Evolutionary conservation across 2,329 filamentous ascomycete genomes (phyloP).

Genomic region (Mariannaea elegans): DNA sequence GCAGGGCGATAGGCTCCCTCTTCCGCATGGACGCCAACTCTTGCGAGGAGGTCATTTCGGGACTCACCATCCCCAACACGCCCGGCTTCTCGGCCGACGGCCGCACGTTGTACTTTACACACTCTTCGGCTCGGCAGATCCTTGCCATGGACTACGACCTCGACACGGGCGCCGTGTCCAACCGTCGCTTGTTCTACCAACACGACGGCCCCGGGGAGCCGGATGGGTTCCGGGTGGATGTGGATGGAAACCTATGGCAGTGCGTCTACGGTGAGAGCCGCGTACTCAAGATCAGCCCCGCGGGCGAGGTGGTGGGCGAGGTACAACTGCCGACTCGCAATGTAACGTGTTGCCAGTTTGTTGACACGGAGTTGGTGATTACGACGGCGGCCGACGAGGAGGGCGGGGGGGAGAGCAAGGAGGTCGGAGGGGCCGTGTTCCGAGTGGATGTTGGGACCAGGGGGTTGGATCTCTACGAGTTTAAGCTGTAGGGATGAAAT

Average conservation of each 20-base stretch:
- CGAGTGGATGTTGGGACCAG: conserved; percentile 78
- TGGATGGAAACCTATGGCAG: conserved; percentile 87
- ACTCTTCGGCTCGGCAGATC: conserved; percentile 77
- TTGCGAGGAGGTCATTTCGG: conserved; percentile 66
- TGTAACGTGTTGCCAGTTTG: conserved; percentile 83
- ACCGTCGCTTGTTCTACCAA: conserved; percentile 77
- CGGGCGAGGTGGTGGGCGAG: conserved; percentile 77
- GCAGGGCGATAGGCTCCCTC: conserved; percentile 66
- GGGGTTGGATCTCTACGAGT: conserved; percentile 71
- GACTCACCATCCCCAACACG: conserved; percentile 83
- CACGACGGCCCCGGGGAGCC: conserved; percentile 74
- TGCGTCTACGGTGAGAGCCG: conserved; percentile 82
- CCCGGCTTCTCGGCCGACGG: conserved; percentile 80
- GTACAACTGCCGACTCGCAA: conserved; percentile 80
- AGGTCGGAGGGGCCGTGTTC: conserved; percentile 77
- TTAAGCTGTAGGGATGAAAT: conserved; percentile 56
- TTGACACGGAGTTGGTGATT: conserved; percentile 78
- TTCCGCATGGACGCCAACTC: conserved; percentile 73
- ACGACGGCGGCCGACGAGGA: conserved; percentile 78
- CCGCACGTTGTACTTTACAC: conserved; percentile 83
- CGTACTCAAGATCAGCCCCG: conserved; percentile 77
- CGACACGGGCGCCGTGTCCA: conserved; percentile 69
- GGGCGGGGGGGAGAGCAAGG: conserved; percentile 68
- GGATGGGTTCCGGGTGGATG: conserved; percentile 87
- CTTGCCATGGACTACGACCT: conserved; percentile 78